Percentiles rank a stretch among this genome's conserved stretches.
phyloP scores from a whole-genome alignment of 2,329 filamentous ascomycete species.

The Phialocephala subalpina region DNA sequence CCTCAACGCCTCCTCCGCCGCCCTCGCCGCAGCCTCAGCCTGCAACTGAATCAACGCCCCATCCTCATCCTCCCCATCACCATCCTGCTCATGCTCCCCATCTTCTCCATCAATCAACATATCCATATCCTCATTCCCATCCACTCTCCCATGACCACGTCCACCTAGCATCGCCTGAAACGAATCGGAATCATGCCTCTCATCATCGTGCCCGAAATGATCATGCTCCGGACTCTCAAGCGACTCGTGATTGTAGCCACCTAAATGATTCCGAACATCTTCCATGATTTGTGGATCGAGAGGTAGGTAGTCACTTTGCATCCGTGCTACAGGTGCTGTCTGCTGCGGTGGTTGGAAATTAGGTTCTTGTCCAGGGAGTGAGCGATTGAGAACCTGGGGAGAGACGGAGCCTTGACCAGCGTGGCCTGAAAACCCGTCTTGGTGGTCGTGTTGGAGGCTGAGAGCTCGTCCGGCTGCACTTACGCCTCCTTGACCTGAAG shows the following conservation, averaged over 20 bases:
- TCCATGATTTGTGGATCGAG: constrained; percentile 68
- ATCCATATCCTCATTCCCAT: constrained; percentile 39
- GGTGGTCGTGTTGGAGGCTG: constrained; percentile 32
- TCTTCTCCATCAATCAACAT: constrained; percentile 44
- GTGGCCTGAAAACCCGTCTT: constrained; percentile 27
- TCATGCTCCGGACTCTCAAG: constrained; percentile 22
- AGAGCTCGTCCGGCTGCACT: constrained; percentile 38
- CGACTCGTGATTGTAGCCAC: constrained; percentile 27
- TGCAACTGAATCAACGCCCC: constrained; percentile 28
- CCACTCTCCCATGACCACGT: constrained; percentile 20
- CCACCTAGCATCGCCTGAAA: constrained; percentile 38
- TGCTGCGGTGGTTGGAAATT: constrained; percentile 23
- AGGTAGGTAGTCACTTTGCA: constrained; percentile 53
- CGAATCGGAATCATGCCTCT: constrained; percentile 31
- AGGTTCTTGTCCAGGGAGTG: constrained; percentile 30
- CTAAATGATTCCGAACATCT: constrained; percentile 53
- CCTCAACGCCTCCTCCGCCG: constrained; percentile 31
- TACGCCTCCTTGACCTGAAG: constrained; percentile 23
- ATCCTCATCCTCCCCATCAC: constrained; percentile 23
- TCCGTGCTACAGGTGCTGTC: constrained; percentile 30
- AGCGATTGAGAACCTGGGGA: constrained; percentile 42
- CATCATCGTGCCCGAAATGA: constrained; percentile 22
- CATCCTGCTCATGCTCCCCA: constrained; percentile 27
- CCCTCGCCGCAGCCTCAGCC: constrained; percentile 31
- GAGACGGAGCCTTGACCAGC: constrained; percentile 42